These are phyloP conservation scores for Pseudoscleropodium purum DNA, from an alignment of 225 moss, liverwort and hornwort species.

Conservation along the genomic window DNA sequence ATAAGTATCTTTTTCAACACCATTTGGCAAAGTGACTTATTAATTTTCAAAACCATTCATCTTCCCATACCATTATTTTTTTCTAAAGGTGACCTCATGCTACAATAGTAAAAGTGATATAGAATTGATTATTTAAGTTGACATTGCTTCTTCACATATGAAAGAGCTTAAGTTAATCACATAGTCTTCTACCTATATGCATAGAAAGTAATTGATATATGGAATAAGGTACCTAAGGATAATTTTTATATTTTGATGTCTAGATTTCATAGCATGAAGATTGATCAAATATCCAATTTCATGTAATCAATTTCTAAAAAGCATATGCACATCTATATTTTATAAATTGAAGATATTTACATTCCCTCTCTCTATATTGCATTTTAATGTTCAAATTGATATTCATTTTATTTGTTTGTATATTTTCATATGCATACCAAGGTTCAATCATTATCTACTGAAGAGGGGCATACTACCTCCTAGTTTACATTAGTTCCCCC, in stretches of 20 bases:
- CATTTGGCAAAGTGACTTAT: no score
- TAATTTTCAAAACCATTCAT: neutral
- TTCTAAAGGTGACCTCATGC: no score
- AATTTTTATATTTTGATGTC: neutral
- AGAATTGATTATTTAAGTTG: neutral
- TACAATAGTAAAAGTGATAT: neutral
- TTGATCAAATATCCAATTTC: neutral
- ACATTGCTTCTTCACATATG: neutral
- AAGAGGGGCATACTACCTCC: no score
- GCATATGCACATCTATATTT: no score
- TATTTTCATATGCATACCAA: neutral
- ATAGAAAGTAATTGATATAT: neutral
- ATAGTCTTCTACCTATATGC: neutral
- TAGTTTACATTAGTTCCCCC: no score
- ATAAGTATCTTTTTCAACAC: neutral
- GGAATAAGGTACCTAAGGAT: neutral
- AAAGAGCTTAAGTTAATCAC: neutral
- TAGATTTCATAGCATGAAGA: neutral
- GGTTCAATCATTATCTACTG: no score
- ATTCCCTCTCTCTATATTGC: neutral
- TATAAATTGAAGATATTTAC: neutral
- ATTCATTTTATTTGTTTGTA: neutral
- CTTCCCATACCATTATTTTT: no score
- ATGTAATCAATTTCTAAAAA: no score
- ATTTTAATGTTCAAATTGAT: neutral